Percentiles rank a stretch among this genome's conserved stretches.
Evolutionary conservation across 495 filamentous ascomycete genomes (phyloP).

Genomic region (Beverwykella pulmonaria): DNA sequence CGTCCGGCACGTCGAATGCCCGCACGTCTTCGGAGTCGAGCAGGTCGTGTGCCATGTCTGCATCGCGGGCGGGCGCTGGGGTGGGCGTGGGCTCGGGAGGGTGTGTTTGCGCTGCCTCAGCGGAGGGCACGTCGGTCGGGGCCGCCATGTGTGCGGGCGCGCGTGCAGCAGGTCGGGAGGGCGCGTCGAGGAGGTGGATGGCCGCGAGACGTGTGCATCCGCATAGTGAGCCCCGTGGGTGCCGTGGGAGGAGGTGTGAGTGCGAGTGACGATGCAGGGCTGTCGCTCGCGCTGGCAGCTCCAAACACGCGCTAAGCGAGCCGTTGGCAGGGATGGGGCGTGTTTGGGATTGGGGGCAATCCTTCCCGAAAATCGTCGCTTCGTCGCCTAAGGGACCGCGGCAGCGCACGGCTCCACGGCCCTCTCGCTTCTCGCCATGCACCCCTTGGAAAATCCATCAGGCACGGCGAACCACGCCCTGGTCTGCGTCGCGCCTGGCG

Average conservation of each 20-base stretch:
- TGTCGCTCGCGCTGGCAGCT: conserved; percentile 2
- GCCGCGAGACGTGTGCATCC: background rate
- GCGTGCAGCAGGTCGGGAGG: background rate
- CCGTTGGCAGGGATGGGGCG: background rate
- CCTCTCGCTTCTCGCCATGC: background rate
- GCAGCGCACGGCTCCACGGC: background rate
- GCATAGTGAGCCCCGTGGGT: conserved; percentile 2
- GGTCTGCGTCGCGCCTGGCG: no score
- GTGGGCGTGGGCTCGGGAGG: background rate
- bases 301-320: background rate
- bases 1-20: conserved; percentile 33
- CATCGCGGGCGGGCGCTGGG: conserved; percentile 13
- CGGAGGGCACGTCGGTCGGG: conserved; percentile 4
- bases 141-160: conserved; percentile 12
- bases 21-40: conserved; percentile 25
- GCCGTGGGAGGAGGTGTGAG: background rate
- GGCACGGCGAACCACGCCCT: no score
- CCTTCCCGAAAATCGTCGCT: background rate
- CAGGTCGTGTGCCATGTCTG: conserved; percentile 22
- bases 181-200: background rate
- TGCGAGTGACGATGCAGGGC: background rate
- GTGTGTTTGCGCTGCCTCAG: conserved; percentile 17
- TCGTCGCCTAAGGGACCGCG: background rate
- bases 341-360: background rate
- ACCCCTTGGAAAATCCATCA: no score